Evolutionary conservation across 345 rosid genomes (phyloP), one percentile per base, ranked within the genome.

Genomic region (Boechera divaricarpa): DNA sequence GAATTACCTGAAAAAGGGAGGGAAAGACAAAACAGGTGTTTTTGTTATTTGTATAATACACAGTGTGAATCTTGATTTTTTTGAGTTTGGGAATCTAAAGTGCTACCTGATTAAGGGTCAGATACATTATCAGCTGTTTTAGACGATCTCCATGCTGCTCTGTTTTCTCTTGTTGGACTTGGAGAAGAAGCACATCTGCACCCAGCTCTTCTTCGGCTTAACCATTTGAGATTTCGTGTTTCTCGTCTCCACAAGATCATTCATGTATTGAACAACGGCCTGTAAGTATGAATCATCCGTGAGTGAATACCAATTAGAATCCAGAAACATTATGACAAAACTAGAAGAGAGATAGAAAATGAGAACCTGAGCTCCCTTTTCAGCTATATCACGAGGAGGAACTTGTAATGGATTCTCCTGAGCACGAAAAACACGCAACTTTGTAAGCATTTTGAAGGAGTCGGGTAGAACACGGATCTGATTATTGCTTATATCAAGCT

Each of bases 151-250:
- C 80, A 81, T 74, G 69, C 86, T 86, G 63, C 57, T 81, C 51
- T 94, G 97, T 80, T 93, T 96, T 84, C 94, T 89, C 82, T 96
- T 96, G 87, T 88, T 91, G 63, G 99, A 87, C 80, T 82, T 91
- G 7, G 98, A 88, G 78, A 92, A 93, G 87, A 87, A 96, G 74
- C 97, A 96, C 16, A 91, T 90, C 70, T 88, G 93, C 47, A 91
- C 87, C 99, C 98, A 95, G 77, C 90, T 85, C 89, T 88, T 95
- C 78, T 87, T 95, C 80, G 90, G 96, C 86, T 91, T 95, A 70
- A 78, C 75, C 0, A 90, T 85, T 66, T 70, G 85, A 18, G 84
- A 42, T 70, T 87, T 91, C 48, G 75, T 73, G 36, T 89, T 84
- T 76, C 87, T 87, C 65, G 80, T 78, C 66, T 85, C 92, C 62